Conservation (phyloP, 2,329 filamentous ascomycete species). For the Talaromyces sp. region DNA sequence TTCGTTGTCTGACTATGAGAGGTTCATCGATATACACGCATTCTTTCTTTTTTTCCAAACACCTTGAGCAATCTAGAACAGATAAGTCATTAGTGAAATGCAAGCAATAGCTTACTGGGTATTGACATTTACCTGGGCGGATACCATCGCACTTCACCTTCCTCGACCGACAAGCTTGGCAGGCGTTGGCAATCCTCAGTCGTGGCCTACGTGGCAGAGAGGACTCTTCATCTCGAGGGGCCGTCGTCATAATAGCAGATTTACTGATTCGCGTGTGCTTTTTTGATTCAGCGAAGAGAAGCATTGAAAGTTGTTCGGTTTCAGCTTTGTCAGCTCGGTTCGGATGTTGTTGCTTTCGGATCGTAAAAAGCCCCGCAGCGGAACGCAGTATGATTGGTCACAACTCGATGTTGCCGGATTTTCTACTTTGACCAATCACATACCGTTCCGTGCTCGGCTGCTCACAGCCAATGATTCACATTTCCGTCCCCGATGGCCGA, state of each 20-base stretch:
- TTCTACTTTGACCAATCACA: background rate
- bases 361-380: background rate
- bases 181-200: constrained; percentile 18
- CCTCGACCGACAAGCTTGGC: constrained; percentile 18
- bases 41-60: constrained; percentile 11
- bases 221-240: background rate
- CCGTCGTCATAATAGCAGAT: no score
- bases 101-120: background rate
- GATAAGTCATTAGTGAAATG: background rate
- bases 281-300: background rate
- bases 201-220: constrained; percentile 12
- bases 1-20: background rate
- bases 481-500: background rate
- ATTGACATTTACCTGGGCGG: constrained; percentile 15
- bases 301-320: background rate
- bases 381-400: background rate
- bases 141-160: constrained; percentile 20
- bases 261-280: background rate
- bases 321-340: background rate
- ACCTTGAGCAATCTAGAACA: constrained; percentile 14
- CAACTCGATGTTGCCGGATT: no score
- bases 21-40: constrained; percentile 15
- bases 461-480: background rate
- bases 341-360: background rate
- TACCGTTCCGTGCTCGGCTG: background rate